Conservation (phyloP, 768 basidiomycete genomes). For the Suillus lakei region DNA sequence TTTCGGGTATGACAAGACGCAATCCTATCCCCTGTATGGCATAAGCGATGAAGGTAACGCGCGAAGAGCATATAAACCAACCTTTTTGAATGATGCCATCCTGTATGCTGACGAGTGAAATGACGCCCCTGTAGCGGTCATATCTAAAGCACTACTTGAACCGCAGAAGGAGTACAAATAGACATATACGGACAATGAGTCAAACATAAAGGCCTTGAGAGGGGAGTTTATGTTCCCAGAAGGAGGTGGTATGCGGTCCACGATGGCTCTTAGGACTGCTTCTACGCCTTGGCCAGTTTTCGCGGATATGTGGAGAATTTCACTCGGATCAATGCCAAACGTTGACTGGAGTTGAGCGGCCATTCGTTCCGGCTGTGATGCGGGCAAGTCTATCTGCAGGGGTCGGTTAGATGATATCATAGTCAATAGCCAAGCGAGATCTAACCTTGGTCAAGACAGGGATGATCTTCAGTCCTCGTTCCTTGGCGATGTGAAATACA, state of each 20-base stretch:
- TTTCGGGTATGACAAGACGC: conserved; percentile 83
- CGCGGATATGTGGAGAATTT: conserved; percentile 84
- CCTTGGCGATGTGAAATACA: conserved; percentile 87
- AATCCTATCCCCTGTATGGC: conserved; percentile 81
- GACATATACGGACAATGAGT: conserved; percentile 71
- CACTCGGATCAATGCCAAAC: conserved; percentile 76
- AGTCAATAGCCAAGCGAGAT: conserved; percentile 8
- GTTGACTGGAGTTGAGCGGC: conserved; percentile 81
- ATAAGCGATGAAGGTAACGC: conserved; percentile 5
- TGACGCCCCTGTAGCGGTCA: conserved; percentile 95
- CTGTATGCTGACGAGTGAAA: conserved; percentile 85
- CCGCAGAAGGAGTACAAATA: conserved; percentile 6
- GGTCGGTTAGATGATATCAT: conserved; percentile 10
- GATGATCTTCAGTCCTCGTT: conserved; percentile 80
- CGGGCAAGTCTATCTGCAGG: conserved; percentile 86
- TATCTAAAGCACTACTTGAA: conserved; percentile 56
- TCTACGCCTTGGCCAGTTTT: conserved; percentile 91
- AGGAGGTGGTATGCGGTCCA: conserved; percentile 87
- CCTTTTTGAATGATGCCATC: conserved; percentile 85
- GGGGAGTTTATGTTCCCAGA: conserved; percentile 52
- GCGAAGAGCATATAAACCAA: conserved; percentile 28
- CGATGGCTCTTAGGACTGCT: conserved; percentile 75
- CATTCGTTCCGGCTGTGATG: conserved; percentile 82
- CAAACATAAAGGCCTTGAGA: conserved; percentile 89
- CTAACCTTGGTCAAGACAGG: conserved; percentile 91